Percentiles rank a stretch among this genome's conserved stretches.
These are phyloP conservation scores for Halenospora varia DNA, from an alignment of 495 filamentous ascomycete genomes.

Conservation along the genomic window DNA sequence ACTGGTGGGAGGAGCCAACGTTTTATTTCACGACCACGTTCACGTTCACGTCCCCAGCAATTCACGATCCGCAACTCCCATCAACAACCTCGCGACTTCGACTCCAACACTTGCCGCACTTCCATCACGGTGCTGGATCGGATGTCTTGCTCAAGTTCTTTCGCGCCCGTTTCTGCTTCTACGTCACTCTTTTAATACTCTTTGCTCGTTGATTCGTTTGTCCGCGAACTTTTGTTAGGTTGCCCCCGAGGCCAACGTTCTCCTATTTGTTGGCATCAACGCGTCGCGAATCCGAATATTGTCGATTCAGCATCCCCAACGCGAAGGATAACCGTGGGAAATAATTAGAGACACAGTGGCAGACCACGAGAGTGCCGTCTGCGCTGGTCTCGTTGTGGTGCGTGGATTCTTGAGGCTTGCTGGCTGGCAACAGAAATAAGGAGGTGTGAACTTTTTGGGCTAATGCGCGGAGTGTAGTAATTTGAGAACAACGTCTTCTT, in stretches of 20 bases:
- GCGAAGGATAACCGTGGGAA: constrained; percentile 9
- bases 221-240: no score
- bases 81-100: not conserved
- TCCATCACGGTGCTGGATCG: constrained; percentile 18
- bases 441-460: no score
- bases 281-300: no score
- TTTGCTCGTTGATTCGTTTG: no score
- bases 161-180: constrained; percentile 10
- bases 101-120: constrained; percentile 3
- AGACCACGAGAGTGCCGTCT: constrained; percentile 51
- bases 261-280: constrained; percentile 6
- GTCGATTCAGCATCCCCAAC: no score
- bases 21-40: constrained; percentile 2
- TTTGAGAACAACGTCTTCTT: constrained; percentile 45
- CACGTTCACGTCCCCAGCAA: no score
- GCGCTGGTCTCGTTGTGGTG: constrained; percentile 51
- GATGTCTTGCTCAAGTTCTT: constrained; percentile 16
- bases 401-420: constrained; percentile 20
- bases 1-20: no score
- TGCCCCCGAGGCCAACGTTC: constrained; percentile 2
- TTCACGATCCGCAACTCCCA: not conserved
- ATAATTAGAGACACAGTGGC: constrained; percentile 45
- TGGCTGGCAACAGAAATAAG: not conserved
- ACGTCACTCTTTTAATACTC: constrained; percentile 27
- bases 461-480: constrained; percentile 10